Conservation (phyloP, 257 asterid species). For the Nicotiana sylvestris region DNA sequence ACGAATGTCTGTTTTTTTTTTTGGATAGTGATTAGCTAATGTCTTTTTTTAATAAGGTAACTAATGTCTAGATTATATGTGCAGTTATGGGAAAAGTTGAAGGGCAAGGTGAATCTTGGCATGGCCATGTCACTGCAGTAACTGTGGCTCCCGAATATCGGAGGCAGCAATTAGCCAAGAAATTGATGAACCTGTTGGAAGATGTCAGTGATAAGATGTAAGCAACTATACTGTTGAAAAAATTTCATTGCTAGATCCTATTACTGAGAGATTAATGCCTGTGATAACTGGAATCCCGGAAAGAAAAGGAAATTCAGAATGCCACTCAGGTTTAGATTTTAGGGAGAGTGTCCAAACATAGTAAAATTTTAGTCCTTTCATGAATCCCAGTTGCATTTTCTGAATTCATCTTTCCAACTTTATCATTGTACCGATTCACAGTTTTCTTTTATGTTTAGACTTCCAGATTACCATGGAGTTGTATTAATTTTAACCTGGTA, state of each 20-base stretch:
- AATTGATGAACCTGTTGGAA: conserved; percentile 87
- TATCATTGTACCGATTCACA: background rate
- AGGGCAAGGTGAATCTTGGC: conserved; percentile 99
- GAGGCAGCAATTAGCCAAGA: conserved; percentile 93
- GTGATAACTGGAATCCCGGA: background rate
- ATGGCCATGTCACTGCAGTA: conserved; percentile 92
- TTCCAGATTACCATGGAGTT: background rate
- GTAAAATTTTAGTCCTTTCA: background rate
- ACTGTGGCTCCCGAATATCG: conserved; percentile 90
- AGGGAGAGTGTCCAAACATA: background rate
- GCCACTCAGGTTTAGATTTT: background rate
- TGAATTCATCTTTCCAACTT: background rate
- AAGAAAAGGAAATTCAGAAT: background rate
- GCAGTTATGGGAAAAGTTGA: conserved; percentile 98
- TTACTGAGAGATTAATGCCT: background rate
- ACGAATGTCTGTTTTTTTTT: background rate
- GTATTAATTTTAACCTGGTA: background rate
- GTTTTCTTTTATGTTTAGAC: background rate
- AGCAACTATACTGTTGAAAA: background rate
- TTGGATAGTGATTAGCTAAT: too few species aligned
- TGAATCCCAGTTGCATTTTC: background rate
- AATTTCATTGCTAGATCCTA: background rate
- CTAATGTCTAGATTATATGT: background rate
- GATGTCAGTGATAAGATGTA: conserved; percentile 90
- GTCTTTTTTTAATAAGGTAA: background rate